Base-by-base conservation (phyloP, 2,329 filamentous ascomycete species). In the Fusarium sp. region DNA sequence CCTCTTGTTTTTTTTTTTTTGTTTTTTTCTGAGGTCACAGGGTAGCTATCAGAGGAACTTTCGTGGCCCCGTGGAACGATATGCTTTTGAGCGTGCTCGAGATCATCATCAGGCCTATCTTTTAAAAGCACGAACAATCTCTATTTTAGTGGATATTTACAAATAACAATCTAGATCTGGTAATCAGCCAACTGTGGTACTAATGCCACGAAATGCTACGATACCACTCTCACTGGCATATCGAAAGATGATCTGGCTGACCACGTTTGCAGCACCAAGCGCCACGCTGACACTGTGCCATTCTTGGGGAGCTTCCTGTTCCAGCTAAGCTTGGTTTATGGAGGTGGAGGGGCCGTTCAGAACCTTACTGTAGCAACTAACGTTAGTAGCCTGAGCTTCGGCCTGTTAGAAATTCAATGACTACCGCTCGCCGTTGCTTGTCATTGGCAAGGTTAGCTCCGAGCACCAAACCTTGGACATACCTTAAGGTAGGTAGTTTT, bases 251-350 rank as follows among this genome's bases (percentile, higher is more conserved):
- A 58, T 61, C 61, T 54, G 36, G 51, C 65, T 45, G 41, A 35
- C 45, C 28, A 33, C 38, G 51, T 53, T 63, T 26, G 44, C 47
- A 50, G n/a, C 48, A 41, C 47, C 36, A 58, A 50, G 58, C 53
- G 35, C 36, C 57, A 60, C 41, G 42, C 56, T 68, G 66, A 69
- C 74, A 75, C 75, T 75, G 75, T 77, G 73, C 61, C 68, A 65
- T 48, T 59, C 60, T 61, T 62, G 65, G 33, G 62, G 72, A 78
- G 75, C 76, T 78, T 70, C 76, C 76, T 77, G 35, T 75, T 77
- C 53, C 12, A 68, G 76, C 36, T 48, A 78, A 76, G 74, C 51
- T 63, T 55, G 35, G 31, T 31, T 47, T 47, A 31, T 47, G 38
- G 36, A 41, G 55, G 48, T 51, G 67, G 59, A 64, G 62, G 63